Evolutionary conservation across 495 filamentous ascomycete species (phyloP), one percentile per base, ranked within the genome.

Genomic region (Podospora fimiseda): DNA sequence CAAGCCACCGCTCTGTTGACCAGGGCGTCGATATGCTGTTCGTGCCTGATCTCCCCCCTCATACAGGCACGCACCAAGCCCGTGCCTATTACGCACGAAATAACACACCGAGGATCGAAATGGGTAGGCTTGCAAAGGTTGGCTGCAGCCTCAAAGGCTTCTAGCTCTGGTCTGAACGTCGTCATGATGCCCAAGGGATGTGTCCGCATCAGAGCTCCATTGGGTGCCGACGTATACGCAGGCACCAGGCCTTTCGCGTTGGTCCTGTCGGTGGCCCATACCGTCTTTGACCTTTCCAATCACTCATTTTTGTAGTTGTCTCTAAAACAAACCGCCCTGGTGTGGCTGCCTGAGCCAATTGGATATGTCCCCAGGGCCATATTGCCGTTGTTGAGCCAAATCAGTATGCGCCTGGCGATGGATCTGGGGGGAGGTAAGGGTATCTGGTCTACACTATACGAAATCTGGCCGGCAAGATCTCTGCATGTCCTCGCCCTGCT

Each of bases 131-230:
- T 42, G 4, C 62, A 62, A 16, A 74, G 45, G 4, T 41, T 24
- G 38, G 60, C 63, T 3, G 65, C 67, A 3, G 57, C 0, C 14
- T 36, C 55, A 53, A 70, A 76, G 6, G 64, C 57, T 57, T 69
- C 69, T 8, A 56, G 59, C 33, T 68, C 60, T 8, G 11, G 51
- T 33, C 55, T 22, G 13, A 53, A 63, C 16, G 73, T 5, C 23
- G 70, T 65, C 11, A 76, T 66, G 9, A 75, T 21, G 3, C 73
- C 73, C 43, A 78, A 44, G 16, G 68, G 66, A 47, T 75, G 69
- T 18, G 71, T 75, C 5, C 74, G 56, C 74, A 78, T 78, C 44
- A 78, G 48, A 23, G 69, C 73, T 13, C 74, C 74, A 53, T 78
- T 78, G 1, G 74, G 66, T 45, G 74, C 74, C n/a, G 57, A 53